Percentiles rank a stretch among this genome's conserved stretches.
Evolutionary conservation across 2,329 filamentous ascomycete genomes (phyloP).

Genomic region (Fusarium lyarnte): DNA sequence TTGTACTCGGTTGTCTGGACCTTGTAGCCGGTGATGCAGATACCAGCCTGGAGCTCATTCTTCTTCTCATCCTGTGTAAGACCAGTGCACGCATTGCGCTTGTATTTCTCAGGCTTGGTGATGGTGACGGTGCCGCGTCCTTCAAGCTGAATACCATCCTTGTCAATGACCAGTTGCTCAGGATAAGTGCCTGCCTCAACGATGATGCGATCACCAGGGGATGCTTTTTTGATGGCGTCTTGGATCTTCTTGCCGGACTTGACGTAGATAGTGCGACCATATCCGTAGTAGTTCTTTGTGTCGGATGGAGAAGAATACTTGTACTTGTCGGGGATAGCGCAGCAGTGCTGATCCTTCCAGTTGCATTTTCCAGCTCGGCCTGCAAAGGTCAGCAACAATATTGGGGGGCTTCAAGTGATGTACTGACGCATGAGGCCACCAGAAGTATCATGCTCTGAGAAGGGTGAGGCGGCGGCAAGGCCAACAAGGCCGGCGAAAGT

Average conservation of each 20-base stretch:
- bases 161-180: slow-evolving; percentile 50
- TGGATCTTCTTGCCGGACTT: slow-evolving; percentile 44
- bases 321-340: slow-evolving; percentile 1
- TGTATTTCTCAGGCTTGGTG: slow-evolving; percentile 33
- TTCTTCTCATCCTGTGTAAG: slow-evolving; percentile 36
- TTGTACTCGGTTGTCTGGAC: slow-evolving; percentile 40
- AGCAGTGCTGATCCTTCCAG: slow-evolving; percentile 31
- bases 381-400: neutral
- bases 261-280: slow-evolving; percentile 28
- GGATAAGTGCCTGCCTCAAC: slow-evolving; percentile 47
- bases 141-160: slow-evolving; percentile 46
- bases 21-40: slow-evolving; percentile 48
- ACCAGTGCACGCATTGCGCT: slow-evolving; percentile 46
- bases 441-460: slow-evolving; percentile 7
- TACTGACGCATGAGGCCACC: slow-evolving; percentile 12
- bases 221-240: slow-evolving; percentile 42
- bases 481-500: slow-evolving; percentile 5
- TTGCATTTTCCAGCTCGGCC: slow-evolving; percentile 23
- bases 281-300: neutral
- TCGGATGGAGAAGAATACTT: neutral
- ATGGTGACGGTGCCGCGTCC: slow-evolving; percentile 42
- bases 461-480: slow-evolving; percentile 20
- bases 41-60: slow-evolving; percentile 40
- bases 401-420: fast-evolving
- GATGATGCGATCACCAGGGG: slow-evolving; percentile 44